Evolutionary conservation across 164 flowering plant species (phyloP).

Genomic region (Berberis vulgaris): DNA sequence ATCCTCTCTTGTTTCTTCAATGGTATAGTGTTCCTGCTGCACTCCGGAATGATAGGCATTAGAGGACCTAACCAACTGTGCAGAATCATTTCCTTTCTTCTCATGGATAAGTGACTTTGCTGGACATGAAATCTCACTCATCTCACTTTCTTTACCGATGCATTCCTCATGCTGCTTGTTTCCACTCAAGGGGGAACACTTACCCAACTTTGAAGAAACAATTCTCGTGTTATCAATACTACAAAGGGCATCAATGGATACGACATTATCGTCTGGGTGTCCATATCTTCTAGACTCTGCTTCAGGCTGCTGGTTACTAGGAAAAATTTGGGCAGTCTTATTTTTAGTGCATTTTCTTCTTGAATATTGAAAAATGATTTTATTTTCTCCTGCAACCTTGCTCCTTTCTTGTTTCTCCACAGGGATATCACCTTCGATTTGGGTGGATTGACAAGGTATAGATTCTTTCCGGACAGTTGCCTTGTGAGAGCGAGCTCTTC

Average conservation of each 20-base stretch:
- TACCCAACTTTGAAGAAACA: slow-evolving; percentile 4
- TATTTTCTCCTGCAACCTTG: slow-evolving; percentile 17
- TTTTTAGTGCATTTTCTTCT: slow-evolving; percentile 15
- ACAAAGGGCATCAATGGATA: background rate
- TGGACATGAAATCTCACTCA: slow-evolving; percentile 4
- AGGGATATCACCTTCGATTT: slow-evolving; percentile 16
- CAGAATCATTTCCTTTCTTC: background rate
- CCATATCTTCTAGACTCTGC: slow-evolving; percentile 5
- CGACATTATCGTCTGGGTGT: slow-evolving; percentile 6
- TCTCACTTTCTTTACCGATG: slow-evolving; percentile 5
- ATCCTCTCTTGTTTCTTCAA: slow-evolving; percentile 8
- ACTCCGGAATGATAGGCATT: slow-evolving; percentile 5
- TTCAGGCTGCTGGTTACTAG: slow-evolving; percentile 5
- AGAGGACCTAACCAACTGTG: slow-evolving; percentile 3
- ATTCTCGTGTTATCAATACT: slow-evolving; percentile 3
- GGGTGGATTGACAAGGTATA: slow-evolving; percentile 15
- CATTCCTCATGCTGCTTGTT: slow-evolving; percentile 8
- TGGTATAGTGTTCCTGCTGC: slow-evolving; percentile 5
- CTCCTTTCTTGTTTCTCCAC: slow-evolving; percentile 13
- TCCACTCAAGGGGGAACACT: slow-evolving; percentile 7
- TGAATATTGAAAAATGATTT: slow-evolving; percentile 38
- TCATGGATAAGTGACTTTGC: background rate
- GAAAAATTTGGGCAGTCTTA: background rate
- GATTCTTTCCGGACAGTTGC: slow-evolving; percentile 9
- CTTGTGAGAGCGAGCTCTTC: slow-evolving; percentile 48